Evolutionary conservation across 352 stramenopile genomes (phyloP).

Genomic region (Thraustochytrium sp.): DNA sequence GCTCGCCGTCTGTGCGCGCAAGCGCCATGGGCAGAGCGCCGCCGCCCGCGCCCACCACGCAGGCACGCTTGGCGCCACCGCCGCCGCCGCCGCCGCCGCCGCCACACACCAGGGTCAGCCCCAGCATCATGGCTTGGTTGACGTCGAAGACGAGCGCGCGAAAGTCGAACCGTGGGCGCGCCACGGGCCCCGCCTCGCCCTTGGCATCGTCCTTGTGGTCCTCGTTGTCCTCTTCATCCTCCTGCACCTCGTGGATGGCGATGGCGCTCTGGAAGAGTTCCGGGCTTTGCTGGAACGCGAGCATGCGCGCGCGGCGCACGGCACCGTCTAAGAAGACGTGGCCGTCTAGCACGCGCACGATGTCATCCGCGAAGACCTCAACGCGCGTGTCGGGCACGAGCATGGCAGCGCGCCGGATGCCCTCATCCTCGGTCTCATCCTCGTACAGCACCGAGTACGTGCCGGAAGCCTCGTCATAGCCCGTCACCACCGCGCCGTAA

Average conservation of each 20-base stretch:
- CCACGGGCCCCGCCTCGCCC: neutral
- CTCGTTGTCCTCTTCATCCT: neutral
- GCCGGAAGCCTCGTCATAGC: neutral
- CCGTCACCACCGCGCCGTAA: neutral
- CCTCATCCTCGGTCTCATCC: neutral
- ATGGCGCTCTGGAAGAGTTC: neutral
- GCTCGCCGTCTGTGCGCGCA: neutral
- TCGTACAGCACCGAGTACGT: constrained; percentile 18
- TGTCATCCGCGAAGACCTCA: neutral
- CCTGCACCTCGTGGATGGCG: neutral
- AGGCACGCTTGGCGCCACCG: neutral
- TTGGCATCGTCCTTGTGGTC: neutral
- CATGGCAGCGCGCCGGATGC: neutral
- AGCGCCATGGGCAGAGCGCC: constrained; percentile 10
- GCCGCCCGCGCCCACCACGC: neutral
- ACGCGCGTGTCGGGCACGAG: neutral
- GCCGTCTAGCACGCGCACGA: constrained; percentile 15
- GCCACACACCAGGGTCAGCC: neutral
- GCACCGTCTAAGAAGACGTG: neutral
- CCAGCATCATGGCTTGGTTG: constrained; percentile 27
- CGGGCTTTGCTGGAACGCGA: neutral
- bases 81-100: neutral
- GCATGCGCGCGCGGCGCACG: neutral
- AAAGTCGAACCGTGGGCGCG: neutral
- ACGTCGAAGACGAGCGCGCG: constrained; percentile 9